Evolutionary conservation across 2,329 filamentous ascomycete genomes (phyloP), one percentile per base, ranked within the genome.

Genomic region (Xylaria sp.): DNA sequence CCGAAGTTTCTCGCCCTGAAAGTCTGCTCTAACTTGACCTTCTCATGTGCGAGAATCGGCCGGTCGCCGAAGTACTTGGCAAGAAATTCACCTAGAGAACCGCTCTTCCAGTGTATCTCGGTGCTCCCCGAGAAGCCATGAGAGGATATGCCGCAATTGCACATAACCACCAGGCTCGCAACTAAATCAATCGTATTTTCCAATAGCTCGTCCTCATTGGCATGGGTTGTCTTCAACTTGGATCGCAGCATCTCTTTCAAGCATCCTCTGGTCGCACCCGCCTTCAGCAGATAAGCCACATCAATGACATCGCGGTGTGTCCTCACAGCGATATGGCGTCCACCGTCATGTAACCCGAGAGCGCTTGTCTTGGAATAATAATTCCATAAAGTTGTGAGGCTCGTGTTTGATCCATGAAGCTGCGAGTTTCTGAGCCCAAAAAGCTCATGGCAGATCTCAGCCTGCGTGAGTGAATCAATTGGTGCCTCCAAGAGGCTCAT

Each of bases 1-100:
- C 64, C 67, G 0, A 75, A 25, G 47, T 67, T 65, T 23, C 25
- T 21, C 14, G 67, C 66, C 14, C 53, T 72, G 51, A 73, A 72
- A 6, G 65, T 50, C 46, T 64, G 67, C 12, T 64, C 66, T 0
- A 72, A 38, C 51, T 60, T 57, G 25, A 52, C 15, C 2, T 55
- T 58, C 2, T 63, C 55, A 14, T 23, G 33, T 9, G 38, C n/a
- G 9, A 63, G 43, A 6, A 47, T 54, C 25, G 54, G 25, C 15
- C n/a, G 31, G 1, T 21, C 55, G 4, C 35, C 23, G 23, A 59
- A 63, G 12, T 35, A 42, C 14, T 33, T 28, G 5, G 35, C 23
- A 5, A 59, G 38, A 21, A 59, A 63, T 19, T 54, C 40, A 4
- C 25, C 35, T 2, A 63, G 55, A 31, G 60, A 58, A 28, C 40